Percentiles rank a stretch among this genome's conserved stretches.
phyloP scores from a whole-genome alignment of 768 basidiomycete species.

The Neoboletus subvelutipes region DNA sequence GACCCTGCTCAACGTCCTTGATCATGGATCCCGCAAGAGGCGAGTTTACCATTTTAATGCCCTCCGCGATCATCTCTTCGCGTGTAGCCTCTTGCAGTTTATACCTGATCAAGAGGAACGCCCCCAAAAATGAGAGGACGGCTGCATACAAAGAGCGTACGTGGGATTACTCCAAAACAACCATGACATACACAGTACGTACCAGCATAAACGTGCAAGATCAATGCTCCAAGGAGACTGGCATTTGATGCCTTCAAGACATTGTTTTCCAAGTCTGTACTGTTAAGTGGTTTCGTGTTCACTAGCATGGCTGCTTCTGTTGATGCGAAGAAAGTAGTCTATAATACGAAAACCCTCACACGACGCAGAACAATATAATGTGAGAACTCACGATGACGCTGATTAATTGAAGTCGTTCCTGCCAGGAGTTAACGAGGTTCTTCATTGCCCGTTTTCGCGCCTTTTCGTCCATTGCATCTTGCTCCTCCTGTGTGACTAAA shows the following conservation, averaged over 20 bases:
- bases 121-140: constrained; percentile 50
- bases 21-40: constrained; percentile 13
- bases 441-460: constrained; percentile 45
- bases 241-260: constrained; percentile 42
- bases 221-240: constrained; percentile 49
- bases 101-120: constrained; percentile 56
- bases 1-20: constrained; percentile 17
- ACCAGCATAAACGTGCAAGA: constrained; percentile 55
- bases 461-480: constrained; percentile 48
- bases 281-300: constrained; percentile 36
- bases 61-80: constrained; percentile 43
- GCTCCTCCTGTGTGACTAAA: constrained; percentile 48
- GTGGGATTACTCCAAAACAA: neutral
- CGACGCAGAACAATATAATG: neutral
- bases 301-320: constrained; percentile 54
- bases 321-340: constrained; percentile 66
- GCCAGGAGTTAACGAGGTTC: constrained; percentile 59
- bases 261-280: constrained; percentile 9
- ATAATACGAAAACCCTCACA: neutral
- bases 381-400: constrained; percentile 50
- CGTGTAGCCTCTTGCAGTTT: constrained; percentile 52
- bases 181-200: constrained; percentile 16
- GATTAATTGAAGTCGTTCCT: constrained; percentile 61
- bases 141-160: constrained; percentile 21
- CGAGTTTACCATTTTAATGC: constrained; percentile 23